These are phyloP conservation scores for Daldinia grandis DNA, from an alignment of 495 filamentous ascomycete species.

Conservation along the genomic window DNA sequence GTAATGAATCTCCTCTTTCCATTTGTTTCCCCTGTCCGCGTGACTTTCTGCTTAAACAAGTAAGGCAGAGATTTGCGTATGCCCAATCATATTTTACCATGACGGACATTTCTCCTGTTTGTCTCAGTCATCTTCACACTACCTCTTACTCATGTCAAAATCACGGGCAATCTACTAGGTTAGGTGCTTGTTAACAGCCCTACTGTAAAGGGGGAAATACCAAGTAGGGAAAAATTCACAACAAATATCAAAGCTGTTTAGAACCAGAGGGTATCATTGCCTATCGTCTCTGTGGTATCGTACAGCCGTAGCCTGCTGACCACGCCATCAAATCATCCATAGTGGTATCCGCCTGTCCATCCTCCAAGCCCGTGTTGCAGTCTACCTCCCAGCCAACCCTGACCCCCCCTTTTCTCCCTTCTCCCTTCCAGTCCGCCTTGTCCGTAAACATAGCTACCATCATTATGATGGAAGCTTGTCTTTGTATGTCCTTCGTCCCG, in stretches of 20 bases:
- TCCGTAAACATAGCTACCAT: conserved; percentile 2
- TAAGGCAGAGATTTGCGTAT: conserved; percentile 28
- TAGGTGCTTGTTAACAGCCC: neutral
- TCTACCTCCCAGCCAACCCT: conserved; percentile 29
- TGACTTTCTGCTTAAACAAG: conserved; percentile 19
- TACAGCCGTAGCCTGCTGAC: conserved; percentile 40
- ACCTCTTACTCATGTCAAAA: neutral
- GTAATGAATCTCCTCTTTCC: conserved; percentile 7
- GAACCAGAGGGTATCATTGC: conserved; percentile 50
- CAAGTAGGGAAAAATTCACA: no score
- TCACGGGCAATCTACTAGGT: neutral
- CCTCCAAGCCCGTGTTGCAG: conserved; percentile 31
- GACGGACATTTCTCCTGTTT: neutral
- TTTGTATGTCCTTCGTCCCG: conserved; percentile 1
- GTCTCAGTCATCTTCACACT: neutral
- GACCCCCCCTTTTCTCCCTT: conserved; percentile 13
- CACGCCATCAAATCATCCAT: conserved; percentile 35
- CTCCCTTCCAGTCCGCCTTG: conserved; percentile 9
- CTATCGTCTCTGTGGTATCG: conserved; percentile 45
- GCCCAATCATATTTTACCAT: conserved; percentile 9
- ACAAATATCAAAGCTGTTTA: conserved; percentile 18
- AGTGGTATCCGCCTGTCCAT: conserved; percentile 35
- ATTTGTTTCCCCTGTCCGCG: conserved; percentile 18
- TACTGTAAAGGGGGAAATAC: neutral
- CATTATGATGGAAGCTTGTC: conserved; percentile 6